Base-by-base conservation (phyloP, 192 early-diverging fungal species). In the Umbelopsis sp. region DNA sequence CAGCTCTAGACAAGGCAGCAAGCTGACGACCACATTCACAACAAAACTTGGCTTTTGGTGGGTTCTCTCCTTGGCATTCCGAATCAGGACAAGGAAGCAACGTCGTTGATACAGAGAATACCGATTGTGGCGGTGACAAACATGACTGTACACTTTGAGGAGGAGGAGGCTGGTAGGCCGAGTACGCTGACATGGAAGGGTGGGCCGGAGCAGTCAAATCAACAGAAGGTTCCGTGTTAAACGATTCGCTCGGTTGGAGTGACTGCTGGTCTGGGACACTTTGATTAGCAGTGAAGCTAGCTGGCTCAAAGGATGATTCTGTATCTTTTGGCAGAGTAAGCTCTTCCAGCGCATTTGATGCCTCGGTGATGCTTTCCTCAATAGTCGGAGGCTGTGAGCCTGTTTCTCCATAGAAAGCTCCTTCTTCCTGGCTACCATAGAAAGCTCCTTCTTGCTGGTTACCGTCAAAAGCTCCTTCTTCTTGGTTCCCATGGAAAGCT, bases 1-100 rank as follows among this genome's bases (percentile, higher is more conserved):
- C 74, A 0, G 82, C 68, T 4, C 79, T 70, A 3, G 80, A 83
- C 45, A 72, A 68, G 15, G 61, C 67, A 27, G 74, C 77, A 46
- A 86, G 70, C 0, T 78, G 79, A 46, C 83, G 81, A 44, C 86
- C 86, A 66, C 86, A 88, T 64, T 88, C 86, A 46, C 81, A 82
- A 69, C 86, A 88, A 64, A 88, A 88, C 46, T 88, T 88, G 18
- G 84, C 82, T 10, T 73, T 78, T 2, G 79, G 53, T 45, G 84
- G 86, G 64, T 86, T 85, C 49, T 84, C 84, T 20, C 84, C 86
- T 18, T 74, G 71, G 53, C 86, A 88, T 52, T 78, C 70, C 11
- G 81, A 68, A 52, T 82, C 72, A 41, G 84, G 80, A 61, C 86
- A 88, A 8, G 78, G 30, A 13, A 61, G 27, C 55, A 61, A 25